Evolutionary conservation across 495 filamentous ascomycete genomes (phyloP).

Genomic region (Rostrohypoxylon terebratum): DNA sequence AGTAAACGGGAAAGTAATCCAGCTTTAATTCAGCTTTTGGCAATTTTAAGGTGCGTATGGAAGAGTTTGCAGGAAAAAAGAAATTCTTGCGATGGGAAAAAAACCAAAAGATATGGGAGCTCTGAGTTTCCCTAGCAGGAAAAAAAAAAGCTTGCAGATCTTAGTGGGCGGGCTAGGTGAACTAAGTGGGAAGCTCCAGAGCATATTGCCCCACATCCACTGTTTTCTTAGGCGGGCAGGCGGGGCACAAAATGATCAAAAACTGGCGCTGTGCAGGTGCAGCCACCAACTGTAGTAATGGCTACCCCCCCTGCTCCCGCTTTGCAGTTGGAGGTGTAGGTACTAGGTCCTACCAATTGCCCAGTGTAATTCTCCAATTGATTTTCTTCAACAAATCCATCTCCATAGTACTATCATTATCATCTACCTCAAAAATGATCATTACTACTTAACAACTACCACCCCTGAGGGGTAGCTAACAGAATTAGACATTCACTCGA

Average conservation of each 20-base stretch:
- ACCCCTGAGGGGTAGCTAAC: too few relatives aligned
- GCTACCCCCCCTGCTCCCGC: not conserved
- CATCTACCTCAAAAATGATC: not conserved
- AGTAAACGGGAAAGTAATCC: not conserved
- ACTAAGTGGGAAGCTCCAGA: constrained; percentile 9
- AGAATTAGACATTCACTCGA: too few relatives aligned
- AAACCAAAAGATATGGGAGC: not conserved
- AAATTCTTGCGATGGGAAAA: constrained; percentile 10
- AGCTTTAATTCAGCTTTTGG: not conserved
- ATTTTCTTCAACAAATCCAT: not conserved
- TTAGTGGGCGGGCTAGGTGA: not conserved
- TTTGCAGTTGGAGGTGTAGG: not conserved
- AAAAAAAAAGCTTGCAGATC: not conserved
- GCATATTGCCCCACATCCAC: constrained; percentile 3
- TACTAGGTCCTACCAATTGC: not conserved
- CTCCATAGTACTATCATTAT: too few relatives aligned
- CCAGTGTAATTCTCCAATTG: not conserved
- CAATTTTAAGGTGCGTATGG: not conserved
- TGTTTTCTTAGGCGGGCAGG: constrained; percentile 13
- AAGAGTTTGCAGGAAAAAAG: constrained; percentile 9
- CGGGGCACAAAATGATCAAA: constrained; percentile 13
- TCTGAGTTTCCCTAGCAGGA: not conserved
- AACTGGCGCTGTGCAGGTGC: too few relatives aligned
- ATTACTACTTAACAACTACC: not conserved
- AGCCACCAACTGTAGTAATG: not conserved